Conservation (phyloP, 805 yeast genomes). For the Cyberlindnera maclurae region DNA sequence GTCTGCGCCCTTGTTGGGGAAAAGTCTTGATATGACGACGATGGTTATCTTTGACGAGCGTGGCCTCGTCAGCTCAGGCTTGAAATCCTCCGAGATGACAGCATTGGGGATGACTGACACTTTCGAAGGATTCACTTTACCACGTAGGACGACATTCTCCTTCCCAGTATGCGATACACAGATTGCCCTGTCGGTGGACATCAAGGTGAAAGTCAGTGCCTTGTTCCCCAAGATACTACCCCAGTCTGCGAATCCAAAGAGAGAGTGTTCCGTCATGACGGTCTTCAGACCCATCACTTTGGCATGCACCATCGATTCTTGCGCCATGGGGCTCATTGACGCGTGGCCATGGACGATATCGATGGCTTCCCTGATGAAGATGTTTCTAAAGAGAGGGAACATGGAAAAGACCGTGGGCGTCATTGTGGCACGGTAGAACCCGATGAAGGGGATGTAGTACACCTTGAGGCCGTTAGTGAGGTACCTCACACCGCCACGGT, state of each 20-base stretch:
- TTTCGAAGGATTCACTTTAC: slow-evolving; percentile 65
- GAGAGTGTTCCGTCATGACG: slow-evolving; percentile 91
- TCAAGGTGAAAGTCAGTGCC: slow-evolving; percentile 70
- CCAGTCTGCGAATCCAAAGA: slow-evolving; percentile 88
- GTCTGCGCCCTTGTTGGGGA: slow-evolving; percentile 96
- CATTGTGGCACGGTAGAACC: slow-evolving; percentile 75
- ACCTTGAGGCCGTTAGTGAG: slow-evolving; percentile 89
- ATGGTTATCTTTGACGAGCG: slow-evolving; percentile 51
- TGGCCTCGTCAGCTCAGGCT: slow-evolving; percentile 31
- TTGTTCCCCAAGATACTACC: slow-evolving; percentile 84
- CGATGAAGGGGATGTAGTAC: slow-evolving; percentile 79
- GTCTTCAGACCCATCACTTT: slow-evolving; percentile 88
- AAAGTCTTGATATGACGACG: slow-evolving; percentile 84
- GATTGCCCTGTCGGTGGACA: slow-evolving; percentile 88
- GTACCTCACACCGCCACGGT: slow-evolving; percentile 74
- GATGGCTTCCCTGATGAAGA: slow-evolving; percentile 76
- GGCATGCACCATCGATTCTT: slow-evolving; percentile 88
- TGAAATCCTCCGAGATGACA: slow-evolving; percentile 75
- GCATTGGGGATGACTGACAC: slow-evolving; percentile 97
- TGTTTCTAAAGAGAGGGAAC: slow-evolving; percentile 79
- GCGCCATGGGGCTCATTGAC: slow-evolving; percentile 76
- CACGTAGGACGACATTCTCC: slow-evolving; percentile 88
- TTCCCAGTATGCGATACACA: slow-evolving; percentile 96
- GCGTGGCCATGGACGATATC: slow-evolving; percentile 96
- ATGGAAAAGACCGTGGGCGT: slow-evolving; percentile 86